phyloP scores from a whole-genome alignment of 75 land plant species.

The Picea glauca region DNA sequence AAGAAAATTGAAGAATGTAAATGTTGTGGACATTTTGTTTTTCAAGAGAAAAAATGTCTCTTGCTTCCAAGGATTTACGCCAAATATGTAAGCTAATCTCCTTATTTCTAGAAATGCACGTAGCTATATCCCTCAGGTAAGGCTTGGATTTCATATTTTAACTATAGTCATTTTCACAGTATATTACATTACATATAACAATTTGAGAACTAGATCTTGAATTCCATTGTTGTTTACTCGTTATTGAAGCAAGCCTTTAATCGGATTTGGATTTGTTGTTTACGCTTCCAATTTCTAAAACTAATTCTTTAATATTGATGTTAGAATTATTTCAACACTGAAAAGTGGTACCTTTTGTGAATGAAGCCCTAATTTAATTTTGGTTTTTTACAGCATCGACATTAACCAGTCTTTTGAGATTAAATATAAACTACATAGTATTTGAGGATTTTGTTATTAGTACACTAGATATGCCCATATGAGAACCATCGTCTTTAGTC shows the following conservation, averaged over 20 bases:
- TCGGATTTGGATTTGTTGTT: too few species aligned
- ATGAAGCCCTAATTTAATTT: too few species aligned
- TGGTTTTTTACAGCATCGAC: too few species aligned
- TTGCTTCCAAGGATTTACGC: constrained; percentile 16
- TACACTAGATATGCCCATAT: not conserved
- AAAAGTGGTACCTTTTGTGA: too few species aligned
- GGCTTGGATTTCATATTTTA: not conserved
- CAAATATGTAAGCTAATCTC: not conserved
- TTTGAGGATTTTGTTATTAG: not conserved
- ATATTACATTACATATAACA: not conserved
- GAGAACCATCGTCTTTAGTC: not conserved
- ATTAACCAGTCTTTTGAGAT: too few species aligned
- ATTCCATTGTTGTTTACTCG: not conserved
- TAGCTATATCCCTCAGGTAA: constrained; percentile 21
- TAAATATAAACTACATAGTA: not conserved
- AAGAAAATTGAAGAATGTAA: constrained; percentile 13
- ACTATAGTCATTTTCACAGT: not conserved
- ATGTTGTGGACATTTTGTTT: constrained; percentile 15
- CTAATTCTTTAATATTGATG: too few species aligned
- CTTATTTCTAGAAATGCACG: constrained; percentile 2
- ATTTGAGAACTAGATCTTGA: not conserved
- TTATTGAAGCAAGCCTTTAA: not conserved
- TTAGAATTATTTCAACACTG: too few species aligned
- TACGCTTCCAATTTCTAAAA: too few species aligned
- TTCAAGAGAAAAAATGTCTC: constrained; percentile 49